Base-by-base conservation (phyloP, 441 rosid species). In the Erysimum cheiri region DNA sequence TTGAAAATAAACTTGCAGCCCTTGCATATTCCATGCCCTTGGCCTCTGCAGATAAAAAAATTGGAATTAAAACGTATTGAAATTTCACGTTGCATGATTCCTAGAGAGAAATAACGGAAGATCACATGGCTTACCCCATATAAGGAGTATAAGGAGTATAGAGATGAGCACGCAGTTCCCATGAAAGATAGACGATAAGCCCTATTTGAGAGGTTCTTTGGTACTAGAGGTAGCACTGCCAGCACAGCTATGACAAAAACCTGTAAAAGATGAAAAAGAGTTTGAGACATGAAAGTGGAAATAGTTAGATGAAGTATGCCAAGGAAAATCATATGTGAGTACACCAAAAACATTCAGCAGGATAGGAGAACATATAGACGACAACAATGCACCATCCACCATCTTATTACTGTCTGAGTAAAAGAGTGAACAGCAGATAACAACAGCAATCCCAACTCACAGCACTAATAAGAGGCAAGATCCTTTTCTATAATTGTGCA, bases 1-100 rank as follows among this genome's bases (percentile, higher is more conserved):
- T 78, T 85, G 96, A 31, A 92, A 81, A 81, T 88, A 94, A 35
- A 83, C 82, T 83, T 92, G 98, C 78, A 94, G 57, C 26, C 89
- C 98, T 78, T 84, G 98, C 86, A 90, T 69, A 80, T 90, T 94
- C 96, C 87, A 87, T 60, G 89, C 96, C 72, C 92, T 85, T 64
- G 99, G 98, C 71, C 63, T 86, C 99, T 95, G 83, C 76, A 75
- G 31, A 82, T 67, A 60, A 64, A 44, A 73, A 37, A 52, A 58
- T 49, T 22, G 11, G 36, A 28, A 26, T 9, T 60, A 78, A 70
- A 63, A 41, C n/a, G 35, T 52, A 64, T 72, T 24, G 47, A 77
- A 77, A 19, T 39, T 17, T 29, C 32, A 24, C 31, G 64, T 36
- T 40, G 55, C 36, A 54, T 41, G 61, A 17, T 61, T 70, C 29